These are phyloP conservation scores for Cutaneotrichosporon sp. DNA, from an alignment of 1,284 basidiomycete species.

Conservation along the genomic window DNA sequence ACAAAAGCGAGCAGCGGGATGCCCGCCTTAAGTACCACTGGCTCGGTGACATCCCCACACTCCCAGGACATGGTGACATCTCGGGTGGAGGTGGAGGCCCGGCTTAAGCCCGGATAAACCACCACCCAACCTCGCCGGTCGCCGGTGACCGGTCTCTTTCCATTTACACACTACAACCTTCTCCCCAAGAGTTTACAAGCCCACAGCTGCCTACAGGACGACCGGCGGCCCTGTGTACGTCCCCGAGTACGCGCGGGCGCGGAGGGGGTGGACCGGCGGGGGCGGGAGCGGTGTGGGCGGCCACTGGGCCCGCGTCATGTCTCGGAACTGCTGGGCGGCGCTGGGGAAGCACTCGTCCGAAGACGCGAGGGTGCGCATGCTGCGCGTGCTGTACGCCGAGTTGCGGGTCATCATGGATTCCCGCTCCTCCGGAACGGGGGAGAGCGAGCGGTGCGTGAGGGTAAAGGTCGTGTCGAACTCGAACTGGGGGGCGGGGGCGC, in stretches of 20 bases:
- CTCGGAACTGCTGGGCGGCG: constrained; percentile 1
- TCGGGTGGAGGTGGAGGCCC: not conserved
- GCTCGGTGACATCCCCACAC: not conserved
- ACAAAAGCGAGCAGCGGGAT: not conserved
- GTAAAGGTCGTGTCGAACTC: constrained; percentile 3
- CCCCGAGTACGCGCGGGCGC: not conserved
- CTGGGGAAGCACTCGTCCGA: not conserved
- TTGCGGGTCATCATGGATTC: constrained; percentile 1
- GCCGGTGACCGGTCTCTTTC: not conserved
- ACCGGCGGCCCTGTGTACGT: not conserved
- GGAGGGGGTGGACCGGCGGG: not conserved
- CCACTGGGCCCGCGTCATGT: not conserved
- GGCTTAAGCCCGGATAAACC: not conserved
- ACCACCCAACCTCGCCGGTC: constrained; percentile 4
- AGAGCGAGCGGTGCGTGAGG: not conserved
- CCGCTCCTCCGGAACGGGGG: constrained; percentile 5
- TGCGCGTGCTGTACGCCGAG: not conserved
- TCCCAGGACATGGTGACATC: not conserved
- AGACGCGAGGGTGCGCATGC: not conserved
- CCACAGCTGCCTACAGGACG: not conserved
- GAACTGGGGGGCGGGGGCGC: not conserved
- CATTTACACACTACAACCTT: not conserved
- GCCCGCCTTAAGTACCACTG: not conserved
- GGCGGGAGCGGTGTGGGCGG: not conserved
- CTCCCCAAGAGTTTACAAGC: not conserved